Evolutionary conservation across 768 basidiomycete genomes (phyloP).

Genomic region (Leccinum sublutescens): DNA sequence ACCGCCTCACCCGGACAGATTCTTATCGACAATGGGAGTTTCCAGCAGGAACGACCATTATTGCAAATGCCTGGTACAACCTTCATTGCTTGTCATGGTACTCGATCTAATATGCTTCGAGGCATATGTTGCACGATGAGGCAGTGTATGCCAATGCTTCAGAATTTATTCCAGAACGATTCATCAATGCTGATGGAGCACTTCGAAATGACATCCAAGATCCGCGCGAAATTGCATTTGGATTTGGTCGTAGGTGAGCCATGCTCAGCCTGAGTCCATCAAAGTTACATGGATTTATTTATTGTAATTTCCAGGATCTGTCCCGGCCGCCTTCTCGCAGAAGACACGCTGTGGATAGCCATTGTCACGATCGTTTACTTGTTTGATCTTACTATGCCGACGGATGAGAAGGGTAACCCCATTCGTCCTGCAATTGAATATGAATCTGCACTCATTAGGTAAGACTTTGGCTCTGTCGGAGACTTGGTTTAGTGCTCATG

Average conservation of each 20-base stretch:
- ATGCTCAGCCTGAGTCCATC: not conserved
- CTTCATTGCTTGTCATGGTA: not conserved
- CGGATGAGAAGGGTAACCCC: not conserved
- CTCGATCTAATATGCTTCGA: not conserved
- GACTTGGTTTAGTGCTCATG: not conserved
- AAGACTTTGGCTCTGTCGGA: not conserved
- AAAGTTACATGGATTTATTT: not conserved
- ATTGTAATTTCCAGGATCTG: not conserved
- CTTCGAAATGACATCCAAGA: conserved; percentile 1
- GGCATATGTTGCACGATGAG: conserved; percentile 8
- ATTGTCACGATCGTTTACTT: not conserved
- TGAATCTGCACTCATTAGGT: conserved; percentile 3
- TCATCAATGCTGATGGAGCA: not conserved
- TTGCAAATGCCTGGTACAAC: conserved; percentile 1
- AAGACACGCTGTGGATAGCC: conserved; percentile 5
- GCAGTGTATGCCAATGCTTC: conserved; percentile 1
- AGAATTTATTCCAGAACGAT: conserved; percentile 1
- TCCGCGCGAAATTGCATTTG: conserved; percentile 7
- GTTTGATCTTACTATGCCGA: conserved; percentile 5
- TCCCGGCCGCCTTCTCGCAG: conserved; percentile 5
- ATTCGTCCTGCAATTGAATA: not conserved
- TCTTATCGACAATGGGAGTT: conserved; percentile 1
- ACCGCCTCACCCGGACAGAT: conserved; percentile 4
- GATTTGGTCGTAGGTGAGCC: conserved; percentile 6
- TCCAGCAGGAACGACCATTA: conserved; percentile 5